These are phyloP conservation scores for Elongisporangium undulatum DNA, from an alignment of 352 stramenopile species.

Conservation along the genomic window DNA sequence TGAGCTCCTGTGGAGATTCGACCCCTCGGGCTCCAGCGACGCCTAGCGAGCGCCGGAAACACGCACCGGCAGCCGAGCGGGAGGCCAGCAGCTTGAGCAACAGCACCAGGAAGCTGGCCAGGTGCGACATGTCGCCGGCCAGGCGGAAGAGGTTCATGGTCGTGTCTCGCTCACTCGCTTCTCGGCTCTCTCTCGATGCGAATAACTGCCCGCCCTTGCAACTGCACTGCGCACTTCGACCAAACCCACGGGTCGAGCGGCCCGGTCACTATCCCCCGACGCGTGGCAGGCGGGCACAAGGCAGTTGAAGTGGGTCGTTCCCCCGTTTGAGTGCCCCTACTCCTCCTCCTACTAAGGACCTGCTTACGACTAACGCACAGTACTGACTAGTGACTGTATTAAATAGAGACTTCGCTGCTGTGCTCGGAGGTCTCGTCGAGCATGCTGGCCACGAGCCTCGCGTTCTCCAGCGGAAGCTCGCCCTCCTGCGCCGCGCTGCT, in stretches of 20 bases:
- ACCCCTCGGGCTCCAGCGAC: neutral
- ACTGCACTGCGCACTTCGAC: neutral
- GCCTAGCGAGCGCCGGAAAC: neutral
- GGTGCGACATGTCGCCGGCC: slow-evolving; percentile 98
- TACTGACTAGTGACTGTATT: neutral
- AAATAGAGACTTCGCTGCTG: neutral
- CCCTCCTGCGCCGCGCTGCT: neutral
- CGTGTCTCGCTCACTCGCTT: neutral
- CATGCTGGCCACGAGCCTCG: neutral
- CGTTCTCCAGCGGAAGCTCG: neutral
- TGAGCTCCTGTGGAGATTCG: neutral
- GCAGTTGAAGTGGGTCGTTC: neutral
- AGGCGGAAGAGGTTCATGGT: slow-evolving; percentile 97
- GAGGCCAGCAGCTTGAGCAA: slow-evolving; percentile 94
- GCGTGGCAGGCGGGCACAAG: neutral
- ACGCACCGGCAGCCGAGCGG: slow-evolving; percentile 68
- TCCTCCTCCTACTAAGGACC: no score
- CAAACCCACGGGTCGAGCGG: neutral
- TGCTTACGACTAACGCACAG: no score
- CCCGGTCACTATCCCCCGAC: neutral
- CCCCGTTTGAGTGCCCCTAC: neutral
- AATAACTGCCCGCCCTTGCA: neutral
- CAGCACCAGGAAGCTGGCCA: slow-evolving; percentile 98
- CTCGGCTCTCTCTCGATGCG: neutral
- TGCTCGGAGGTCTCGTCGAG: neutral